These are phyloP conservation scores for Alternaria ventricosa DNA, from an alignment of 2,329 filamentous ascomycete species.

Conservation along the genomic window DNA sequence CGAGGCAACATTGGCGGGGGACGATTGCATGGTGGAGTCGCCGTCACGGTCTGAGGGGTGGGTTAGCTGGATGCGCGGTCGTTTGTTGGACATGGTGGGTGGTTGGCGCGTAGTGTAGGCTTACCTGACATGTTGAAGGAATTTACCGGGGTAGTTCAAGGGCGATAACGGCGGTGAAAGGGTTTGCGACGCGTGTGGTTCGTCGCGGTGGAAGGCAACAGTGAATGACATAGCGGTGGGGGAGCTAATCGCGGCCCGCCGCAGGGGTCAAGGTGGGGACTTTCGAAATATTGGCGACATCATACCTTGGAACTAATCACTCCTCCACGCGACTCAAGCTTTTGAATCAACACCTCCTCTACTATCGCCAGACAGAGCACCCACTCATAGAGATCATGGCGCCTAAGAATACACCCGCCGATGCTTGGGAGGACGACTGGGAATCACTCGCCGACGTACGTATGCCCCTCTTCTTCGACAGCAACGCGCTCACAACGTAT, in stretches of 20 bases:
- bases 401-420: slow-evolving; percentile 52
- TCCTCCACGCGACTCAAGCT: background rate
- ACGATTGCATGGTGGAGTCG: slow-evolving; percentile 63
- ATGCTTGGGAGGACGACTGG: slow-evolving; percentile 93
- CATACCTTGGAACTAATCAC: background rate
- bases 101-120: background rate
- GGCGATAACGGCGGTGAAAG: background rate
- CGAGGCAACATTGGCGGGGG: slow-evolving; percentile 42
- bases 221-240: slow-evolving; percentile 12
- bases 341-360: background rate
- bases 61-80: slow-evolving; percentile 15
- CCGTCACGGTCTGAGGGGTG: slow-evolving; percentile 57
- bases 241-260: slow-evolving; percentile 17
- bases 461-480: slow-evolving; percentile 3
- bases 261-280: slow-evolving; percentile 12
- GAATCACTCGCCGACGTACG: slow-evolving; percentile 75
- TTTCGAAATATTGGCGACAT: slow-evolving; percentile 18
- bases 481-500: slow-evolving; percentile 23
- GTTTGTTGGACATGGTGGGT: slow-evolving; percentile 20
- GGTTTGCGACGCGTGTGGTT: slow-evolving; percentile 5
- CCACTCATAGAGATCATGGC: slow-evolving; percentile 46
- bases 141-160: background rate
- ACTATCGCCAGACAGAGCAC: background rate
- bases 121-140: slow-evolving; percentile 19
- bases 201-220: slow-evolving; percentile 7